Evolutionary conservation across 352 stramenopile genomes (phyloP).

Genomic region (Phytophthora fragariaefolia): DNA sequence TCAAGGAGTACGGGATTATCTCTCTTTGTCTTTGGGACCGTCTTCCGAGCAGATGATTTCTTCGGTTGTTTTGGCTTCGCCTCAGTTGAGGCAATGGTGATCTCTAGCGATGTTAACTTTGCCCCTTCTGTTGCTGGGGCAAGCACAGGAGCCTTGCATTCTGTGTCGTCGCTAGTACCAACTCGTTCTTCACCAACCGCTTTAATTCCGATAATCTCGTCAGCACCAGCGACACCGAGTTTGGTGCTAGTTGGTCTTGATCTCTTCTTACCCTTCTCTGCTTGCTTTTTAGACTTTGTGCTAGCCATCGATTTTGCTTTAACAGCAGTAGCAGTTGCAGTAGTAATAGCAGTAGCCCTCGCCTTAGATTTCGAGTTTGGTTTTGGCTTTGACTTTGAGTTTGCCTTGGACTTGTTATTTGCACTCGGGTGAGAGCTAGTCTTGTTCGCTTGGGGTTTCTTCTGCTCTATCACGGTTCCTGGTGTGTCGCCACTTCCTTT

Average conservation of each 20-base stretch:
- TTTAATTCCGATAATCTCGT: not conserved
- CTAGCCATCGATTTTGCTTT: conserved; percentile 15
- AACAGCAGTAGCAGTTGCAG: not conserved
- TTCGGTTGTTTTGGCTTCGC: conserved; percentile 13
- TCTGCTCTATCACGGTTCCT: not conserved
- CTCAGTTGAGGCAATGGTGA: not conserved
- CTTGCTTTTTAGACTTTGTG: too few relatives aligned
- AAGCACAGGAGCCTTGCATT: conserved; percentile 6
- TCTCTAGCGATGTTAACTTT: not conserved
- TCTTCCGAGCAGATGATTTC: conserved; percentile 8
- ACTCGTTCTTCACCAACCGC: not conserved
- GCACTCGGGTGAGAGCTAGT: not conserved
- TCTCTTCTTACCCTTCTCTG: conserved; percentile 22
- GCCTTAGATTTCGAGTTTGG: conserved; percentile 2
- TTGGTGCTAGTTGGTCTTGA: conserved; percentile 5
- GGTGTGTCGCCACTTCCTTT: not conserved
- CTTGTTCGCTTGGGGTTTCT: conserved; percentile 9
- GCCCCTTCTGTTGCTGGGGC: not conserved
- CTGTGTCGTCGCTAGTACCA: not conserved
- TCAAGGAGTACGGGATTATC: conserved; percentile 9
- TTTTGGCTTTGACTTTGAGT: conserved; percentile 6
- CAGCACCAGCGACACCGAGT: not conserved
- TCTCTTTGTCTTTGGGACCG: conserved; percentile 5
- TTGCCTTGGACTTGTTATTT: conserved; percentile 2
- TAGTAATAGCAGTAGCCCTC: conserved; percentile 6